phyloP scores from a whole-genome alignment of 305 asterid species.

The Rubia peregrina region DNA sequence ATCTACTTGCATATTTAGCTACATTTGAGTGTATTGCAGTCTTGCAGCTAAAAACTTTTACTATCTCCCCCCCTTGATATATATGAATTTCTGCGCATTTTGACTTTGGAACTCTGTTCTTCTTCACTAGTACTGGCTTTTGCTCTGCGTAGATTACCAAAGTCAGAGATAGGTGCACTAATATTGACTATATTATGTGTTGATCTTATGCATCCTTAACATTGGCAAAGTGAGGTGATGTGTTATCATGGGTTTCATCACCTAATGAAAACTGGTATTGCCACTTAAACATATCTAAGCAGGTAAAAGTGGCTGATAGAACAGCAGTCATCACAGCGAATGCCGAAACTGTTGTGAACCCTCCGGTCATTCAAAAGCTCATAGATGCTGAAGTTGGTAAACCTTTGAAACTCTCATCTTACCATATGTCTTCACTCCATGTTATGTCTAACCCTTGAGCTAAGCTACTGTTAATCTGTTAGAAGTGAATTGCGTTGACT shows the following conservation, averaged over 20 bases:
- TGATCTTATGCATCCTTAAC: not conserved
- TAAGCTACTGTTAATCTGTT: not conserved
- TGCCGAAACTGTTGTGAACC: conserved; percentile 83
- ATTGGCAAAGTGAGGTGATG: not conserved
- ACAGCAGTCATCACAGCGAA: conserved; percentile 57
- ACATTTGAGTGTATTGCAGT: not conserved
- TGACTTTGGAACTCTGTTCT: not conserved
- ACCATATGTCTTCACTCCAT: too few relatives aligned
- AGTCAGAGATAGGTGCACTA: too few relatives aligned
- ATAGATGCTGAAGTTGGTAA: conserved; percentile 70
- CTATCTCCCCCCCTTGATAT: too few relatives aligned
- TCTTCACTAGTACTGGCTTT: not conserved
- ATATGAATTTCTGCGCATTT: not conserved
- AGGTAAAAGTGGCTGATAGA: conserved; percentile 84
- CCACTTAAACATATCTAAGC: conserved; percentile 19
- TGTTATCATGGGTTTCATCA: not conserved
- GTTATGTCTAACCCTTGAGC: too few relatives aligned
- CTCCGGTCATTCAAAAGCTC: conserved; percentile 70
- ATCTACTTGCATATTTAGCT: not conserved
- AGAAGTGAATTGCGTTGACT: not conserved
- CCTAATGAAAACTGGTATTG: not conserved
- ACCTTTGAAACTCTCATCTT: not conserved
- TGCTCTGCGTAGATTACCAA: not conserved
- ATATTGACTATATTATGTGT: not conserved
- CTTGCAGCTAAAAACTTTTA: too few relatives aligned